Evolutionary conservation across 2,329 filamentous ascomycete genomes (phyloP), one percentile per base, ranked within the genome.

Genomic region (Phialocephala subalpina): DNA sequence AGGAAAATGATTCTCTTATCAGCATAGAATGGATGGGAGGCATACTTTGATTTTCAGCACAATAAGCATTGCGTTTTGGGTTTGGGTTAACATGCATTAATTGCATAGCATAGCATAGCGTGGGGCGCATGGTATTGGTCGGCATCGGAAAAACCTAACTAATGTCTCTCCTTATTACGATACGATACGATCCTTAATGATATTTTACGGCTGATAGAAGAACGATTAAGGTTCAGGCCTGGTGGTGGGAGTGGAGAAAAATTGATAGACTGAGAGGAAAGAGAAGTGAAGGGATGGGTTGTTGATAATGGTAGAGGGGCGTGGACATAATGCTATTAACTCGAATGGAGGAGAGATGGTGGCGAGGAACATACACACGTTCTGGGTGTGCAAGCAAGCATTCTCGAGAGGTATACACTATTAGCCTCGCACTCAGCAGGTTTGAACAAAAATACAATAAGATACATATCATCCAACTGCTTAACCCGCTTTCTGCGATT

Each of bases 91-190:
- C 35, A 63, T 58, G 42, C 53, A 62, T 59, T 58, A 25, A 2
- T 49, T 18, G 49, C 49, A 49, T 49, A 35, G 64, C 56, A 66
- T 63, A 63, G 71, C 71, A 73, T 73, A 70, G 72, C 72, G 66
- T 66, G 40, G 56, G 67, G 57, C 38, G 63, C 62, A 61, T 36
- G 47, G 49, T 42, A 47, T 60, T 49, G 57, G 25, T 63, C 36
- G 40, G 61, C 38, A 61, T 40, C 59, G 59, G 56, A 61, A 62
- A 67, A 58, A 56, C 65, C 66, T 64, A 73, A 71, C 72, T 73
- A 71, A 71, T 67, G 69, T 69, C 72, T 73, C 65, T 73, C 71
- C 69, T 73, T 73, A 57, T 64, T 59, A 66, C 66, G 60, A 64
- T 27, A 63, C 53, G 27, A 69, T 27, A 35, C 45, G 55, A 29